phyloP scores from a whole-genome alignment of 345 rosid genomes.

The Populus davidiana region DNA sequence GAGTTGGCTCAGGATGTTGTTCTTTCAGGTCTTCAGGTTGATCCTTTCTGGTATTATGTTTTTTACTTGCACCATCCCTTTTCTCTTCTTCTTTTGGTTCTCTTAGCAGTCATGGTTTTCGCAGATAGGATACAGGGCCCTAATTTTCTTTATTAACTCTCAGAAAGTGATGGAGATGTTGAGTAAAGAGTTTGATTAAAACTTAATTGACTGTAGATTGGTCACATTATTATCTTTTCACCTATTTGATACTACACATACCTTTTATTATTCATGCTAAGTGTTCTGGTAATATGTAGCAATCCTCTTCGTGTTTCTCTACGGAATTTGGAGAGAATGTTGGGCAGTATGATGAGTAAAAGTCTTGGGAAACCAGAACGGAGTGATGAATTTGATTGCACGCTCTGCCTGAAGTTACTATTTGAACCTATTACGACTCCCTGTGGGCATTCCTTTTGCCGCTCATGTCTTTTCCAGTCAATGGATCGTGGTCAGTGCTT shows the following conservation, averaged over 20 bases:
- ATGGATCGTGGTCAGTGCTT: slow-evolving; percentile 78
- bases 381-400: slow-evolving; percentile 87
- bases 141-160: not conserved
- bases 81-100: not conserved
- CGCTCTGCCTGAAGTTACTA: slow-evolving; percentile 81
- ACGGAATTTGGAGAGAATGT: slow-evolving; percentile 51
- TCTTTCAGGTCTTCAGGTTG: slow-evolving; percentile 84
- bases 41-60: slow-evolving; percentile 69
- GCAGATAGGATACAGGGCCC: not conserved
- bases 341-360: slow-evolving; percentile 35
- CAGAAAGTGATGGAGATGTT: slow-evolving; percentile 3
- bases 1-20: slow-evolving; percentile 67
- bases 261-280: slow-evolving; percentile 15
- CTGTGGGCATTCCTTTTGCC: slow-evolving; percentile 97
- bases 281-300: slow-evolving; percentile 54
- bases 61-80: not conserved
- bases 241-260: not conserved
- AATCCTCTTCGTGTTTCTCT: slow-evolving; percentile 69
- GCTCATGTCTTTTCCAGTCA: slow-evolving; percentile 80
- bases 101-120: not conserved
- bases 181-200: not conserved
- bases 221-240: slow-evolving; percentile 1
- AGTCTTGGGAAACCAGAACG: slow-evolving; percentile 52
- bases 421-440: slow-evolving; percentile 89
- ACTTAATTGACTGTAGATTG: not conserved